phyloP scores from a whole-genome alignment of 352 stramenopile genomes.

The Pythium biforme region DNA sequence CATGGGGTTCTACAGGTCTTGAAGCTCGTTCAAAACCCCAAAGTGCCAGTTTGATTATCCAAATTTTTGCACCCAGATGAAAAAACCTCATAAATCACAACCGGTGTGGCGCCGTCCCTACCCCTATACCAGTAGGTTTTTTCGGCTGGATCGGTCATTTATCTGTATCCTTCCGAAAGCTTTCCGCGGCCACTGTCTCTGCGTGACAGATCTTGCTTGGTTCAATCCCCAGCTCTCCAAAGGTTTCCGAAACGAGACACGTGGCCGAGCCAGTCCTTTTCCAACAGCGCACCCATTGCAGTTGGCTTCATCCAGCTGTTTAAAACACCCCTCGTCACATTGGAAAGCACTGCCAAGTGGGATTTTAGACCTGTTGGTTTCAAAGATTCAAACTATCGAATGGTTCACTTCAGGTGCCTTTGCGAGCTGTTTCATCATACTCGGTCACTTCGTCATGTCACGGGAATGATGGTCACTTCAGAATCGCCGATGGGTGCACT shows the following conservation, averaged over 20 bases:
- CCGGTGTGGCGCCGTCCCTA: constrained; percentile 7
- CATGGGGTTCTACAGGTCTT: constrained; percentile 13
- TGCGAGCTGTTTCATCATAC: constrained; percentile 12
- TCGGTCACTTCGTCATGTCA: background rate
- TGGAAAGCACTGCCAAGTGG: background rate
- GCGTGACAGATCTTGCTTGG: constrained; percentile 27
- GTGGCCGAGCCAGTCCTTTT: constrained; percentile 17
- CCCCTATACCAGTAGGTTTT: constrained; percentile 28
- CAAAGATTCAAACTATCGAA: background rate
- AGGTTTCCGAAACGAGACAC: background rate
- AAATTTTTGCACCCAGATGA: constrained; percentile 26
- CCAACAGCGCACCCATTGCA: background rate
- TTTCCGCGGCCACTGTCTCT: constrained; percentile 13
- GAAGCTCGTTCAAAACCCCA: constrained; percentile 7
- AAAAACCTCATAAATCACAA: constrained; percentile 28
- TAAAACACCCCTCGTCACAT: constrained; percentile 1
- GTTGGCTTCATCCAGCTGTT: constrained; percentile 1
- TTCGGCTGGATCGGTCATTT: constrained; percentile 22
- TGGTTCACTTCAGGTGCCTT: too few species aligned
- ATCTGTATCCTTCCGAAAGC: constrained; percentile 27
- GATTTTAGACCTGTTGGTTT: background rate
- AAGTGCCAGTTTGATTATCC: constrained; percentile 32
- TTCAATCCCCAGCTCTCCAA: background rate
- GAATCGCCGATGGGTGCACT: constrained; percentile 14
- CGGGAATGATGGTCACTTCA: constrained; percentile 21